Evolutionary conservation across 163 green algal species (phyloP).

Genomic region (Chlamydomonas reinhardtii): DNA sequence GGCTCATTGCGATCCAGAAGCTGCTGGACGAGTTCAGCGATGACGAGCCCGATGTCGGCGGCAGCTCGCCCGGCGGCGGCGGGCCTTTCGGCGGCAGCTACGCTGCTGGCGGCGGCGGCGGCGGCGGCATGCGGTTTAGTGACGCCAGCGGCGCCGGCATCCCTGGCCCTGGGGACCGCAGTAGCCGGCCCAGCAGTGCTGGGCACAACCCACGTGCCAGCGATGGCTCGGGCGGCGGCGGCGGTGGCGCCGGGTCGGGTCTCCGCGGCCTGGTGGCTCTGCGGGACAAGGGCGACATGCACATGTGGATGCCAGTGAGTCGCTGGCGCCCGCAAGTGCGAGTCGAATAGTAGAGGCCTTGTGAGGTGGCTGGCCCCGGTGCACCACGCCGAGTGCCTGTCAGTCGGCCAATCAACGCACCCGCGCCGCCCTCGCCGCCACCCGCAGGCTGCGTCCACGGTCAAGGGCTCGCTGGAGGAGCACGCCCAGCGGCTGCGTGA

Average conservation of each 20-base stretch:
- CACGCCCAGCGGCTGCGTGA: constrained; percentile 48
- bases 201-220: not conserved
- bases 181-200: too few species aligned
- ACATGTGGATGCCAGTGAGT: constrained; percentile 35
- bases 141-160: too few species aligned
- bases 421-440: too few species aligned
- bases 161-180: too few species aligned
- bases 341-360: too few species aligned
- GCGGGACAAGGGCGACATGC: constrained; percentile 22
- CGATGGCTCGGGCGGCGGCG: not conserved
- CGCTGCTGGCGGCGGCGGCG: too few species aligned
- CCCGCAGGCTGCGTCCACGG: constrained; percentile 15
- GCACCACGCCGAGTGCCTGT: too few species aligned
- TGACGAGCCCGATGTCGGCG: not conserved
- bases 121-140: too few species aligned
- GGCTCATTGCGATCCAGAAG: constrained; percentile 24
- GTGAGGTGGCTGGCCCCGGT: not conserved
- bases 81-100: too few species aligned
- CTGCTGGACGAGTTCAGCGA: constrained; percentile 24
- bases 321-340: not conserved
- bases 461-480: constrained; percentile 44
- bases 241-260: not conserved
- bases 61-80: too few species aligned
- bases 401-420: too few species aligned
- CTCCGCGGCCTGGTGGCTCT: constrained; percentile 14